Evolutionary conservation across 2,329 filamentous ascomycete genomes (phyloP).

Genomic region (Hymenoscyphus scutula): DNA sequence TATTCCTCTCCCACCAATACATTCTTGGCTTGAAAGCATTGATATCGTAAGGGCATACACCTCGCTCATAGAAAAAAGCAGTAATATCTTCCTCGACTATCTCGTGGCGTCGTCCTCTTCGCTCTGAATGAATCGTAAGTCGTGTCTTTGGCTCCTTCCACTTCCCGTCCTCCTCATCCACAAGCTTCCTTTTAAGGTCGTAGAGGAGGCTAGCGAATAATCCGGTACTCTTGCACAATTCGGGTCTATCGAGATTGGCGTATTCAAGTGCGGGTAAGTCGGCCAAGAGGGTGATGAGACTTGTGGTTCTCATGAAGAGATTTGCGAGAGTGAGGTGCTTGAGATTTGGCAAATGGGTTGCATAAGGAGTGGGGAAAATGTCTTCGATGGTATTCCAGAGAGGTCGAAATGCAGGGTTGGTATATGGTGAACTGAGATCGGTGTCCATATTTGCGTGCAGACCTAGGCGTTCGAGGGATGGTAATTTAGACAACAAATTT

Average conservation of each 20-base stretch:
- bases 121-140: neutral
- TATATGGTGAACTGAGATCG: neutral
- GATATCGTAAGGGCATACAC: neutral
- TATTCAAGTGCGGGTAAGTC: neutral
- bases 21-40: neutral
- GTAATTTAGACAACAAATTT: neutral
- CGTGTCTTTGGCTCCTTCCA: neutral
- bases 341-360: neutral
- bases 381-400: neutral
- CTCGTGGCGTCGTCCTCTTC: neutral
- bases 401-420: neutral
- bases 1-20: neutral
- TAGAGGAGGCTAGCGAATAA: neutral
- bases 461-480: neutral
- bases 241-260: neutral
- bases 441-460: neutral
- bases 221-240: neutral
- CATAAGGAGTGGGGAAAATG: neutral
- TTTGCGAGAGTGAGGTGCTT: neutral
- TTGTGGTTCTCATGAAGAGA: neutral
- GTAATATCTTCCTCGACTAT: neutral
- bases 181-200: neutral
- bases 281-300: neutral
- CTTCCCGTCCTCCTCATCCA: neutral
- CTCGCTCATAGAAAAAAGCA: neutral